phyloP scores from a whole-genome alignment of 2,329 filamentous ascomycete genomes.

The Beauveria sp. region DNA sequence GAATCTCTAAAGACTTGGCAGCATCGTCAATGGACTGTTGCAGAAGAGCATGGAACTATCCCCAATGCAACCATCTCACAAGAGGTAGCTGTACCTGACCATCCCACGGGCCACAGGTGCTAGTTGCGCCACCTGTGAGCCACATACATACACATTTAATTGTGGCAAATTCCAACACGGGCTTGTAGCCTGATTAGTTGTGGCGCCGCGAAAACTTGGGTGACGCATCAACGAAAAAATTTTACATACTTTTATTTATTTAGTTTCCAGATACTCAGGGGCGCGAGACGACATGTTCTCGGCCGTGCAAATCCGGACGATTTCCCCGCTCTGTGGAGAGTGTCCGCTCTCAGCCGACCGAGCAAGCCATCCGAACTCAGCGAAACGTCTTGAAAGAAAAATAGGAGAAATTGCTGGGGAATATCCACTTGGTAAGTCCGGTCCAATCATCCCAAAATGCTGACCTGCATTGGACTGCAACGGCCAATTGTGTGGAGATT shows the following conservation, averaged over 20 bases:
- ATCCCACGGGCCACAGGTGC: background rate
- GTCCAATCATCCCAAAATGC: background rate
- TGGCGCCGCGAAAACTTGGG: background rate
- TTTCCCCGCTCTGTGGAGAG: background rate
- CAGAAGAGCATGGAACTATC: background rate
- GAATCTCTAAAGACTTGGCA: background rate
- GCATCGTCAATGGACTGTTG: too few relatives aligned
- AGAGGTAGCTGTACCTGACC: background rate
- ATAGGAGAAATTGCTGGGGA: background rate
- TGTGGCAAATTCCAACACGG: background rate
- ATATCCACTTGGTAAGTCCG: background rate
- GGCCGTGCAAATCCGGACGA: background rate
- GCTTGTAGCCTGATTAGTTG: background rate
- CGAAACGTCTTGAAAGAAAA: background rate
- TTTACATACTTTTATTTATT: too few relatives aligned
- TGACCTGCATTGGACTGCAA: background rate
- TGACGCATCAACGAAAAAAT: background rate
- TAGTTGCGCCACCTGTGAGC: constrained; percentile 1
- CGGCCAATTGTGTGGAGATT: constrained; percentile 8
- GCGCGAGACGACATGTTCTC: background rate
- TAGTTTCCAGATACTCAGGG: background rate
- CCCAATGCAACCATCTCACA: background rate
- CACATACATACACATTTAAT: background rate
- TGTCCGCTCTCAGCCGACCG: background rate
- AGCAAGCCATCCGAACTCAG: background rate